Evolutionary conservation across 1,284 basidiomycete genomes (phyloP).

Genomic region (Exobasidium rhododendri): DNA sequence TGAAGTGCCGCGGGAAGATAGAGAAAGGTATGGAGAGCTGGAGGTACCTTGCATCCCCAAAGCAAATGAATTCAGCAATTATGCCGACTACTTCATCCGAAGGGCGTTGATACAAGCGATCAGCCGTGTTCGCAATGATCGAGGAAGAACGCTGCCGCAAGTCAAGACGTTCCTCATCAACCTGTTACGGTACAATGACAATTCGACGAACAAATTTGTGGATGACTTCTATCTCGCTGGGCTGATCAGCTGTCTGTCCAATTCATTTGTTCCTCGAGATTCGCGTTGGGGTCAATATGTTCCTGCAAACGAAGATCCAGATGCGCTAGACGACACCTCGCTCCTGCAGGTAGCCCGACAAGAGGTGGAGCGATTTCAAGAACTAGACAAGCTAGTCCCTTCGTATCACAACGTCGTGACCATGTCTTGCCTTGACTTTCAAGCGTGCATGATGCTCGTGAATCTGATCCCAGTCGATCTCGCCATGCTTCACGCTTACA

Average conservation of each 20-base stretch:
- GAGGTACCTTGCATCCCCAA: slow-evolving; percentile 70
- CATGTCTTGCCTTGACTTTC: slow-evolving; percentile 61
- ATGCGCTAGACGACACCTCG: slow-evolving; percentile 34
- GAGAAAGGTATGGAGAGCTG: not conserved
- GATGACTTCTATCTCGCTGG: slow-evolving; percentile 88
- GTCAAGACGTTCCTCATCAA: slow-evolving; percentile 89
- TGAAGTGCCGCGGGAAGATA: slow-evolving; percentile 23
- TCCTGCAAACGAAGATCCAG: slow-evolving; percentile 32
- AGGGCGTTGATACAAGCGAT: slow-evolving; percentile 80
- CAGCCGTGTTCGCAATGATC: slow-evolving; percentile 73
- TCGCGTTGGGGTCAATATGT: slow-evolving; percentile 24
- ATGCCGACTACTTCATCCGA: slow-evolving; percentile 89
- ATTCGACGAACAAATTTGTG: slow-evolving; percentile 85
- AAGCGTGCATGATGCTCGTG: slow-evolving; percentile 33
- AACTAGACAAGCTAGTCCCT: slow-evolving; percentile 90
- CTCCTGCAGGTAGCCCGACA: slow-evolving; percentile 34
- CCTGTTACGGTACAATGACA: slow-evolving; percentile 88
- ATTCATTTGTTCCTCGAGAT: slow-evolving; percentile 63
- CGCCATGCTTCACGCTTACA: slow-evolving; percentile 78
- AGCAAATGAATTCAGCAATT: slow-evolving; percentile 88
- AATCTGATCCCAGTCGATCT: slow-evolving; percentile 74
- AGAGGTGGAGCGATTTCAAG: slow-evolving; percentile 79
- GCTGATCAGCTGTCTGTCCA: slow-evolving; percentile 77
- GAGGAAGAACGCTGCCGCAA: slow-evolving; percentile 77
- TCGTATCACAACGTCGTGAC: slow-evolving; percentile 92